Base-by-base conservation (phyloP, 2,329 filamentous ascomycete genomes). In the Furcasterigmium sp. region DNA sequence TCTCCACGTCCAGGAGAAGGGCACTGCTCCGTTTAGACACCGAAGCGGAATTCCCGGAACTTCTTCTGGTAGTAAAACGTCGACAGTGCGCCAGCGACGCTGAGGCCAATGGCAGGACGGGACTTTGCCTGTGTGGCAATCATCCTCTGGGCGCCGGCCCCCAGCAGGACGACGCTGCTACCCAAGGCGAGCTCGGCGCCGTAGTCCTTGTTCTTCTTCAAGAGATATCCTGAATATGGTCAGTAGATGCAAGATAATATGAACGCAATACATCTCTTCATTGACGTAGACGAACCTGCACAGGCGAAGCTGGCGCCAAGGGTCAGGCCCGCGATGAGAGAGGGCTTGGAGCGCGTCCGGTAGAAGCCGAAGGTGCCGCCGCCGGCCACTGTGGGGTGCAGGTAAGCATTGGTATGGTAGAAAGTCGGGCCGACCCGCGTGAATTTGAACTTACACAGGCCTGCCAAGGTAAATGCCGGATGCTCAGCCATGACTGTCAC, bases 41-140 rank as follows among this genome's bases (percentile, higher is more conserved):
- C 64, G n/a, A 55, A 67, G 14, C 54, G 53, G 46, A 68, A 67
- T 45, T 68, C 65, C 21, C 60, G 58, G 41, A 60, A 59, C 52
- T 68, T 68, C 52, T 65, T 66, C 51, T 66, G 60, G 47, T 68
- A 68, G 48, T 68, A 68, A 28, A 49, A 67, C 0, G 63, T 65
- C 2, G 65, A 62, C 13, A 68, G 51, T 23, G 51, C 54, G 30
- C 65, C 65, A 0, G 49, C 56, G 5, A 53, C 56, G 6, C 56
- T 58, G 6, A 68, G 54, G 2, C 52, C 59, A 20, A 68, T 45
- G 0, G 65, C 62, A 5, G 65, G 57, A 9, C 63, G 64, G 1
- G 64, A 61, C 38, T 57, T 57, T 1, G 49, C 64, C 17, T 56
- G 58, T 10, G 65, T 68, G 54, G 65, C 64, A 48, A 67, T 56